phyloP scores from a whole-genome alignment of 129 eudicot genomes.

The Gnaphalium uliginosum region DNA sequence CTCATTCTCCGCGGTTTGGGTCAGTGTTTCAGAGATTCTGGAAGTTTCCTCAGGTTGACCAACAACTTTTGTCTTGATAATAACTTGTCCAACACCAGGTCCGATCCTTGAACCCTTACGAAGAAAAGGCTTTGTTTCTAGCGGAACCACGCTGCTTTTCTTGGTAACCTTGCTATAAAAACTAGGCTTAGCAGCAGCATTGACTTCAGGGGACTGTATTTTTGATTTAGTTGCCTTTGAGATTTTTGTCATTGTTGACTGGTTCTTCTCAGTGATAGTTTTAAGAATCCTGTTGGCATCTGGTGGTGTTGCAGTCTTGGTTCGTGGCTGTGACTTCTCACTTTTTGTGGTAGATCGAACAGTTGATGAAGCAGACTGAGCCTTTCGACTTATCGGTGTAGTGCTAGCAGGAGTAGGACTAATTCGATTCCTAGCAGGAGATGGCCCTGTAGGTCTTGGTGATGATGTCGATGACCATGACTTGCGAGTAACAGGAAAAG shows the following conservation, averaged over 20 bases:
- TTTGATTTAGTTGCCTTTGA: slow-evolving; percentile 52
- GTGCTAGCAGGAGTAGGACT: slow-evolving; percentile 40
- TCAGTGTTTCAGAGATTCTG: slow-evolving; percentile 39
- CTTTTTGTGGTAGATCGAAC: slow-evolving; percentile 49
- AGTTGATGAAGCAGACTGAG: slow-evolving; percentile 52
- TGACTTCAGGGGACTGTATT: slow-evolving; percentile 44
- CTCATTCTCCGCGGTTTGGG: slow-evolving; percentile 41
- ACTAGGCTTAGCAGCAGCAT: slow-evolving; percentile 58
- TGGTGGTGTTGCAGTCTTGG: slow-evolving; percentile 42
- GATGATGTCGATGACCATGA: slow-evolving; percentile 88
- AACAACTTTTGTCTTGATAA: slow-evolving; percentile 41
- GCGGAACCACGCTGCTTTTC: slow-evolving; percentile 86
- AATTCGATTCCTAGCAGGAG: slow-evolving; percentile 55
- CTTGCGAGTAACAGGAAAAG: slow-evolving; percentile 70
- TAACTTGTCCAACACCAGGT: slow-evolving; percentile 46
- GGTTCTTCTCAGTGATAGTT: slow-evolving; percentile 47
- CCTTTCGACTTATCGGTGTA: slow-evolving; percentile 52
- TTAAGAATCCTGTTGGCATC: slow-evolving; percentile 46
- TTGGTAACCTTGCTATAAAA: slow-evolving; percentile 67
- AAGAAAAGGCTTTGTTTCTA: slow-evolving; percentile 79
- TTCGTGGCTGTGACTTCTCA: slow-evolving; percentile 44
- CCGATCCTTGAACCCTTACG: slow-evolving; percentile 67
- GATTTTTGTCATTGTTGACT: slow-evolving; percentile 39
- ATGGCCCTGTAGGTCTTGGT: slow-evolving; percentile 29
- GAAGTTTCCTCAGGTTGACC: slow-evolving; percentile 43